Percentiles rank a stretch among this genome's conserved stretches.
Evolutionary conservation across 495 filamentous ascomycete genomes (phyloP).

Genomic region (Neurospora tetraspora): DNA sequence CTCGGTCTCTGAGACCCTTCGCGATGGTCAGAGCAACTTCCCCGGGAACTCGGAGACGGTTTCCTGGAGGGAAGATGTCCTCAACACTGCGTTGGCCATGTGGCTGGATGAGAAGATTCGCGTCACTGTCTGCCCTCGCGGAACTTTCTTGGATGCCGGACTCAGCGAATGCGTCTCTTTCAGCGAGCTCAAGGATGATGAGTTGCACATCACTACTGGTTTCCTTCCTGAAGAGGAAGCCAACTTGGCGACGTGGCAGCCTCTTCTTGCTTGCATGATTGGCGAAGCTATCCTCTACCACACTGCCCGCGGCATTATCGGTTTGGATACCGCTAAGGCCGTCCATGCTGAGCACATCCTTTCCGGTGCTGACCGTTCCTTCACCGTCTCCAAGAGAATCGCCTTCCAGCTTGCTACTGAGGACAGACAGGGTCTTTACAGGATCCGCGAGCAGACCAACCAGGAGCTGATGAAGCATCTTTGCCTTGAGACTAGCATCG

Average conservation of each 20-base stretch:
- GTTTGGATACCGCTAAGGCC: constrained; percentile 1
- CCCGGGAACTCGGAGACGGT: not conserved
- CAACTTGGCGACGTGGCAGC: not conserved
- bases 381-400: constrained; percentile 1
- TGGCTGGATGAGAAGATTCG: constrained; percentile 4
- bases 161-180: constrained; percentile 5
- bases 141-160: constrained; percentile 3
- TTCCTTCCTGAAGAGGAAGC: constrained; percentile 3
- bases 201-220: constrained; percentile 2
- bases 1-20: not conserved
- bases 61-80: not conserved
- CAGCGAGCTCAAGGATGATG: not conserved
- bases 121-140: constrained; percentile 1
- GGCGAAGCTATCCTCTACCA: constrained; percentile 13
- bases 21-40: not conserved
- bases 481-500: constrained; percentile 11
- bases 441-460: constrained; percentile 1
- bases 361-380: not conserved
- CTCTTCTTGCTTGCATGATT: not conserved
- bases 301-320: constrained; percentile 3
- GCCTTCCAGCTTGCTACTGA: constrained; percentile 9
- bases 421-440: not conserved
- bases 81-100: constrained; percentile 4
- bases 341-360: constrained; percentile 8
- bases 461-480: constrained; percentile 9